Conservation (phyloP, 768 basidiomycete genomes). For the Cytidiella melzeri region DNA sequence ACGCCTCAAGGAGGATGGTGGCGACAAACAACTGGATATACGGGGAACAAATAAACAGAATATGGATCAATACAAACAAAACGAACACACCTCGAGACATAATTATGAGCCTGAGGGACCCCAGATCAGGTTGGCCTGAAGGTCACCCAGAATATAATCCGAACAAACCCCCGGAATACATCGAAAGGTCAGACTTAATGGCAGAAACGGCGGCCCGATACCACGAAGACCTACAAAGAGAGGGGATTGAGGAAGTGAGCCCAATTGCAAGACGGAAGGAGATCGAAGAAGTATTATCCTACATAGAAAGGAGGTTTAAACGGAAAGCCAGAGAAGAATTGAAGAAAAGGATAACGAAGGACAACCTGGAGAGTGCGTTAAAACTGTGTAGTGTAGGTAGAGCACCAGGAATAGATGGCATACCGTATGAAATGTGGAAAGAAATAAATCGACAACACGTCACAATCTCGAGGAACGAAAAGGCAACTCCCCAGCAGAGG, state of each 20-base stretch:
- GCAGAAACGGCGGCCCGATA: slow-evolving; percentile 1
- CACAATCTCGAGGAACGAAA: neutral
- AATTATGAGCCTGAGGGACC: neutral
- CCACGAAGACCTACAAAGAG: slow-evolving; percentile 2
- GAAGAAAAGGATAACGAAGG: too few relatives aligned
- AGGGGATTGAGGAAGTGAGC: too few relatives aligned
- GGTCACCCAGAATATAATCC: neutral
- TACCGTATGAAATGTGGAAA: slow-evolving; percentile 9
- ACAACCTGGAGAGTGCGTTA: neutral
- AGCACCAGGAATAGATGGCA: slow-evolving; percentile 6
- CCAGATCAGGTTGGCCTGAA: neutral
- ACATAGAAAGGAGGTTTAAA: too few relatives aligned
- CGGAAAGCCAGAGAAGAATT: too few relatives aligned
- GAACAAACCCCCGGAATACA: too few relatives aligned
- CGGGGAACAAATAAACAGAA: neutral
- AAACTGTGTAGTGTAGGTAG: neutral
- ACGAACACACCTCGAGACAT: neutral
- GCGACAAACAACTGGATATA: neutral
- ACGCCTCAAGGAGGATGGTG: neutral
- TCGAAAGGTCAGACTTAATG: neutral
- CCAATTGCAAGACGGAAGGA: too few relatives aligned
- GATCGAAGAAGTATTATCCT: too few relatives aligned
- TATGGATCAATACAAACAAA: neutral
- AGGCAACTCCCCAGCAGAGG: neutral
- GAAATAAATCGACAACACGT: neutral